Base-by-base conservation (phyloP, 805 yeast genomes). In the Monosporozyma unispora region DNA sequence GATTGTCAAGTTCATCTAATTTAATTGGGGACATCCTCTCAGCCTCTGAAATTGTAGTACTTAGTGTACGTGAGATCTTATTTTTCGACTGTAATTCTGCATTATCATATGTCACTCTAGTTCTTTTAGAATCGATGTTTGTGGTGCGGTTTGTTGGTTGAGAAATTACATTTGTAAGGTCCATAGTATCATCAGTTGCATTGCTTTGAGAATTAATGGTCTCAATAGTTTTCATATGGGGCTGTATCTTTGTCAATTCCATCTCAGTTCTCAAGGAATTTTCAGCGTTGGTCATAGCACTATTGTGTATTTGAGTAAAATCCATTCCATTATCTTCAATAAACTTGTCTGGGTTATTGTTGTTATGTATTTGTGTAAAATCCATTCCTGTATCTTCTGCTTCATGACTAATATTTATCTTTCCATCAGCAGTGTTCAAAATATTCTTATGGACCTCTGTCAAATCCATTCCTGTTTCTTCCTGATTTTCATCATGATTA, bases 21-120 rank as follows among this genome's bases (percentile, higher is more conserved):
- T 46, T 52, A 14, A 61, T 57, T 7, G 67, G 67, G 7, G 67
- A 63, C 55, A 63, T 53, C 35, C 50, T 57, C 44, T 62, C 66
- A 33, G 44, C 61, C 56, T 31, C 39, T 6, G 22, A 22, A 9
- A 21, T 21, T 21, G 27, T 19, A 14, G 23, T 21, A 14, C 6
- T 11, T 29, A 19, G 19, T 12, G 23, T 31, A 14, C 23, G 37
- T 11, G 46, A 39, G n/a, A 35, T 31, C 22, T 31, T 31, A 3
- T 12, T n/a, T 12, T 31, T 31, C 1, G 35, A 31, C 4, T 44
- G 22, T 18, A 27, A 27, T 3, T 19, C 14, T 21, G 12, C 28
- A 7, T 31, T 22, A 29, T 44, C 46, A 21, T 29, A 28, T 14
- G 14, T 6, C 5, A 35, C 27, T 43, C 45, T 28, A 18, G 14